Conservation (phyloP, 2,329 filamentous ascomycete genomes). For the Tolypocladium nubicola region DNA sequence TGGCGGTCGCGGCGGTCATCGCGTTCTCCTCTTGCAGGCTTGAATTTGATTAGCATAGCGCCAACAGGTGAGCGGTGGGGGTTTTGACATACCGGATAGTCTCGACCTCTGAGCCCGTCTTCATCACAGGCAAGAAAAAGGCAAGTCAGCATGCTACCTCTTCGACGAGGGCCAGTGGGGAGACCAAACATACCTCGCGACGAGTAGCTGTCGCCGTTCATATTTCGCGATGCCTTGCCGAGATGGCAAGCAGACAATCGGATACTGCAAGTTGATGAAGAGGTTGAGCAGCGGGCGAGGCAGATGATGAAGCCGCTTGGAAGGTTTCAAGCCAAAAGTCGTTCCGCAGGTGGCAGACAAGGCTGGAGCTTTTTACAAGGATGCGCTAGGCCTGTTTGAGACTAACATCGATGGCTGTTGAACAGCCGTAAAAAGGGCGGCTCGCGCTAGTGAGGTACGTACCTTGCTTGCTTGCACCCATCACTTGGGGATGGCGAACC, state of each 20-base stretch:
- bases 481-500: neutral
- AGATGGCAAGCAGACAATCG: constrained; percentile 5
- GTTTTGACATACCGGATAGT: constrained; percentile 38
- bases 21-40: constrained; percentile 3
- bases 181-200: constrained; percentile 54
- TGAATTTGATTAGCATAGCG: neutral
- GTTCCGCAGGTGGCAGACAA: constrained; percentile 18
- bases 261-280: constrained; percentile 8
- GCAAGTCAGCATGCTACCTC: neutral
- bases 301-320: constrained; percentile 16
- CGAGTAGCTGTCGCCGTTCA: constrained; percentile 81
- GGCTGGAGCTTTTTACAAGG: constrained; percentile 35
- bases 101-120: constrained; percentile 44
- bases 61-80: neutral
- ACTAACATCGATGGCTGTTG: constrained; percentile 8
- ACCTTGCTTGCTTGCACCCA: neutral
- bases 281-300: constrained; percentile 7
- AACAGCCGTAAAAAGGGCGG: neutral
- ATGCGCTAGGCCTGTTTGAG: constrained; percentile 15
- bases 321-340: constrained; percentile 16
- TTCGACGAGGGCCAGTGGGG: neutral
- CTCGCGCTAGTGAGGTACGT: neutral
- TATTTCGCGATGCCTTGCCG: constrained; percentile 26
- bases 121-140: constrained; percentile 13
- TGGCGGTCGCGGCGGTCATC: constrained; percentile 13